Base-by-base conservation (phyloP, 345 rosid species). In the Hypericum perforatum region DNA sequence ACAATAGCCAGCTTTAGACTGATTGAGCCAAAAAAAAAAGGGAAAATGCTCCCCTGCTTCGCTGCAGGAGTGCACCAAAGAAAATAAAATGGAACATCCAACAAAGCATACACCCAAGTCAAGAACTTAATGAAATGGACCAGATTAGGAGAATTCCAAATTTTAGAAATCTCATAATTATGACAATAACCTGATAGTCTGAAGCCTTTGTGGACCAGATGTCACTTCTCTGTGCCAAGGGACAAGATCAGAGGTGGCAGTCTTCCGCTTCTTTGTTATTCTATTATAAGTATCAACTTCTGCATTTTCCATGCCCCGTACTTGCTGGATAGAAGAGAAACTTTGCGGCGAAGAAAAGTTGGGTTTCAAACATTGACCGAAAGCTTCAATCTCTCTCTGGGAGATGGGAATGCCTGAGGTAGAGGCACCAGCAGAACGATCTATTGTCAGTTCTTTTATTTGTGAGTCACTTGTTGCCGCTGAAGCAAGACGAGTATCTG, bases 141-240 rank as follows among this genome's bases (percentile, higher is more conserved):
- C 32, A 22, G 32, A 22, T 22, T 22, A 22, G 2, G 32, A 22
- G 32, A 48, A 1, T 52, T 39, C 5, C 39, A 36, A 36, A 53
- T 40, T 44, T 32, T 37, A 46, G 37, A 37, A 55, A 52, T 8
- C 11, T 7, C 16, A 37, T 16, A 43, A 13, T 11, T 37, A 59
- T 9, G 7, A 11, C 58, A 79, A 67, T 38, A 48, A 92, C 98
- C 97, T 74, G 63, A 86, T 69, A 49, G 69, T 75, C 63, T 70
- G 81, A 64, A 78, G 80, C 65, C 73, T 75, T 42, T 42, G 67
- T 22, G 67, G 59, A 58, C 70, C 72, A 43, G 63, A 69, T 22
- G 41, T 39, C 53, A 84, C 62, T 76, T 83, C 89, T 73, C 74
- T 76, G 66, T 84, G 77, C 95, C 89, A 85, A 0, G 94, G 73